Evolutionary conservation across 345 rosid genomes (phyloP), one percentile per base, ranked within the genome.

Genomic region (Durio zibethinus): DNA sequence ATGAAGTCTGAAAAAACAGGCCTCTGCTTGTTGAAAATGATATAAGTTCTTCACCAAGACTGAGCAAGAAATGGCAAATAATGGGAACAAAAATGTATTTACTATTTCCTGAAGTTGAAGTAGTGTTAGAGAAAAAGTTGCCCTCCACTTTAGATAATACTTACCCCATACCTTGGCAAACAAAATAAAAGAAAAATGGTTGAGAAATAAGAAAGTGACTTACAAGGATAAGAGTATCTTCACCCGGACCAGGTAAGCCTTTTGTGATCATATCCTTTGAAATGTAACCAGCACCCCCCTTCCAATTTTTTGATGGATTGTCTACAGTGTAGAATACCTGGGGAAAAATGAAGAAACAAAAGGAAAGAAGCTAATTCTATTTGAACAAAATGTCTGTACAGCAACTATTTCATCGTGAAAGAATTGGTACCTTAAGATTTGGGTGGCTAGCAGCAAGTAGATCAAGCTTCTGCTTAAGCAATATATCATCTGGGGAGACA

Each of bases 401-500:
- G 52, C 25, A 77, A 40, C 10, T 18, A 54, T 36, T 54, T 65
- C 65, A 15, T 25, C 10, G 0, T 7, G 18, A 72, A 81, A 65
- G 20, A 77, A 31, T 70, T 27, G 42, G 11, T 73, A 93, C 97
- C 98, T 93, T 93, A 67, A 94, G 82, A 84, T 94, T 94, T 70
- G 98, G 98, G 83, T 91, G 86, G 83, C 82, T 85, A 62, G 92
- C 86, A 69, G 92, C 93, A 81, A 94, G 97, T 33, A 76, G 73
- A 84, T 94, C 98, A 61, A 94, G 95, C 86, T 91, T 93, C 85
- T 94, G 94, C 82, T 93, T 89, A 47, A 94, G 93, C 66, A 94
- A 84, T 75, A 94, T 93, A 80, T 94, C 98, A 87, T 93, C 98
- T 21, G 98, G 93, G 27, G 98, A 94, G 78, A 94, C 86, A 89